Conservation (phyloP, 2,329 filamentous ascomycete genomes). For the Tolypocladium paradoxum region DNA sequence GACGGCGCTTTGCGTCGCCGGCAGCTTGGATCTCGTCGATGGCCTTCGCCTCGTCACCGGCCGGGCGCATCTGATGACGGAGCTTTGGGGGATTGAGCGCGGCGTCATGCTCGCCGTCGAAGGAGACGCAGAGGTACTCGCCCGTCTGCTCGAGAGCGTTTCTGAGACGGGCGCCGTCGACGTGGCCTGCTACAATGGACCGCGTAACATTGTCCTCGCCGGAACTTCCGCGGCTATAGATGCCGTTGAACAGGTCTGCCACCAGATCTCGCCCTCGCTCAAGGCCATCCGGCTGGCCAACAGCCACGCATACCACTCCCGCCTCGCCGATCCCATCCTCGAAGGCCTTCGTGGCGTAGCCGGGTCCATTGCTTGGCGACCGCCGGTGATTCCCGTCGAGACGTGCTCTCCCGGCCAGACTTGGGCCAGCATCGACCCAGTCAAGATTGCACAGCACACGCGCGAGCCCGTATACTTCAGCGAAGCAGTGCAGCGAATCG, state of each 20-base stretch:
- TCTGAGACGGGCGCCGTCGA: background rate
- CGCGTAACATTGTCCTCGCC: conserved; percentile 17
- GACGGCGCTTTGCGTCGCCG: conserved; percentile 22
- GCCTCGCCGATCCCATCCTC: conserved; percentile 1
- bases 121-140: background rate
- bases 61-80: conserved; percentile 19
- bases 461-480: conserved; percentile 21
- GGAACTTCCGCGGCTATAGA: conserved; percentile 14
- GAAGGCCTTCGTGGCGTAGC: background rate
- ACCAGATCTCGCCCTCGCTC: background rate
- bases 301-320: conserved; percentile 4
- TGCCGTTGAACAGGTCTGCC: background rate
- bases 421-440: conserved; percentile 4
- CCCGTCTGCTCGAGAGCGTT: background rate
- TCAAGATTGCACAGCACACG: conserved; percentile 16
- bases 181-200: conserved; percentile 23
- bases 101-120: conserved; percentile 22
- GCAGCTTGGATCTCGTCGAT: conserved; percentile 17
- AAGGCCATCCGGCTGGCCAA: background rate
- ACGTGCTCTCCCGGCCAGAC: conserved; percentile 4
- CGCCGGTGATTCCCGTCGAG: conserved; percentile 3
- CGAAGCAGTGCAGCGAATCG: conserved; percentile 15
- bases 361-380: background rate
- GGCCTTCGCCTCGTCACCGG: conserved; percentile 16
- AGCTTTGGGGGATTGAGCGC: conserved; percentile 20